These are phyloP conservation scores for Apiospora kogelbergensis DNA, from an alignment of 2,329 filamentous ascomycete species.

Conservation along the genomic window DNA sequence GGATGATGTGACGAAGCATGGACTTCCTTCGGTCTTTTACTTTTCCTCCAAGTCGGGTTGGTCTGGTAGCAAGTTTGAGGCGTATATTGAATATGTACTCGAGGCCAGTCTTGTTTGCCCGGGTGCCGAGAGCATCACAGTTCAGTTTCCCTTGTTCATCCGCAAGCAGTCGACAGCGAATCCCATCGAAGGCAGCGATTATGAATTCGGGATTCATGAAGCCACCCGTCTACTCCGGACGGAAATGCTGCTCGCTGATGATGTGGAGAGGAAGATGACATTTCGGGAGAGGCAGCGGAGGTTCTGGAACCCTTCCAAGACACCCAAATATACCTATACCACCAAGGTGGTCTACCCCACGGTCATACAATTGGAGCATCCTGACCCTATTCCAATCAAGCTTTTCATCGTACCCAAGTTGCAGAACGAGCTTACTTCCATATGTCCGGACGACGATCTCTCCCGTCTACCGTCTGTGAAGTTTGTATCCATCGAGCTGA, in stretches of 20 bases:
- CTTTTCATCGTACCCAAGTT: slow-evolving; percentile 9
- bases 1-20: slow-evolving; percentile 12
- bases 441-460: slow-evolving; percentile 9
- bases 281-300: slow-evolving; percentile 12
- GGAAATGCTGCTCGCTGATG: slow-evolving; percentile 6
- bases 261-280: slow-evolving; percentile 8
- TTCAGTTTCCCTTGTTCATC: slow-evolving; percentile 11
- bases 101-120: slow-evolving; percentile 10
- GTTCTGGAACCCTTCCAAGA: slow-evolving; percentile 13
- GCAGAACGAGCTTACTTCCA: not conserved
- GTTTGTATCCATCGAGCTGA: not conserved
- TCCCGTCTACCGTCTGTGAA: slow-evolving; percentile 10
- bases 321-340: slow-evolving; percentile 8
- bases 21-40: slow-evolving; percentile 11
- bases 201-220: not conserved
- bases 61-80: slow-evolving; percentile 7
- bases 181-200: slow-evolving; percentile 8
- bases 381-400: slow-evolving; percentile 11
- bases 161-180: slow-evolving; percentile 3
- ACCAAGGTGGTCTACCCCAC: slow-evolving; percentile 10
- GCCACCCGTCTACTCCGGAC: not conserved
- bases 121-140: not conserved
- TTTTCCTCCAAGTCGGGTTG: not conserved
- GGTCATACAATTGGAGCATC: slow-evolving; percentile 13
- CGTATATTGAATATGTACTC: slow-evolving; percentile 17